Evolutionary conservation across 1,284 basidiomycete species (phyloP).

Genomic region (Thelephora terrestris): DNA sequence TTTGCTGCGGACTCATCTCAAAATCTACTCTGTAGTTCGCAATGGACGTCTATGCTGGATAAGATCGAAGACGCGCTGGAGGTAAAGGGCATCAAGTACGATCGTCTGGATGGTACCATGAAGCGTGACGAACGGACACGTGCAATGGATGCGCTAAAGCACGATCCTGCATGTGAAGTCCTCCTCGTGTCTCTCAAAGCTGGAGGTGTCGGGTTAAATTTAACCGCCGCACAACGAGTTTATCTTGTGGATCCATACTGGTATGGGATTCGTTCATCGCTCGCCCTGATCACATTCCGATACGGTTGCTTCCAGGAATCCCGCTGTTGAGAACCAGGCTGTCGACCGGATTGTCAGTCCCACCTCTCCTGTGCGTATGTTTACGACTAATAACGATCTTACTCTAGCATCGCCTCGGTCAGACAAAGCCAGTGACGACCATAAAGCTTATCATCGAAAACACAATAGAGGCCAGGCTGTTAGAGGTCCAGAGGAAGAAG

Average conservation of each 20-base stretch:
- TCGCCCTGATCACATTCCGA: not conserved
- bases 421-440: slow-evolving; percentile 84
- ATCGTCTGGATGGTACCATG: slow-evolving; percentile 94
- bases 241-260: slow-evolving; percentile 96
- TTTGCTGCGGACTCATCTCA: slow-evolving; percentile 4
- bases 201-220: slow-evolving; percentile 92
- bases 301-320: slow-evolving; percentile 55
- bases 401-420: slow-evolving; percentile 80
- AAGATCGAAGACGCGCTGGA: slow-evolving; percentile 89
- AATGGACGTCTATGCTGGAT: slow-evolving; percentile 95
- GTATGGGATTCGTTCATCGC: slow-evolving; percentile 30
- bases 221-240: slow-evolving; percentile 86
- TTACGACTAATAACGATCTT: slow-evolving; percentile 10
- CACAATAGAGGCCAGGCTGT: slow-evolving; percentile 83
- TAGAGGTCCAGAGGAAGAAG: slow-evolving; percentile 93
- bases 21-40: slow-evolving; percentile 46
- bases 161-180: slow-evolving; percentile 80
- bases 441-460: slow-evolving; percentile 89
- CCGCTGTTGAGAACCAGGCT: slow-evolving; percentile 93
- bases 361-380: not conserved
- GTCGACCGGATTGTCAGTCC: slow-evolving; percentile 78
- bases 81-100: slow-evolving; percentile 71
- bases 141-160: slow-evolving; percentile 85
- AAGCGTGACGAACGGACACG: slow-evolving; percentile 85
- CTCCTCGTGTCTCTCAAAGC: slow-evolving; percentile 93